Evolutionary conservation across 2,329 filamentous ascomycete species (phyloP).

Genomic region (Exophiala spinifera): DNA sequence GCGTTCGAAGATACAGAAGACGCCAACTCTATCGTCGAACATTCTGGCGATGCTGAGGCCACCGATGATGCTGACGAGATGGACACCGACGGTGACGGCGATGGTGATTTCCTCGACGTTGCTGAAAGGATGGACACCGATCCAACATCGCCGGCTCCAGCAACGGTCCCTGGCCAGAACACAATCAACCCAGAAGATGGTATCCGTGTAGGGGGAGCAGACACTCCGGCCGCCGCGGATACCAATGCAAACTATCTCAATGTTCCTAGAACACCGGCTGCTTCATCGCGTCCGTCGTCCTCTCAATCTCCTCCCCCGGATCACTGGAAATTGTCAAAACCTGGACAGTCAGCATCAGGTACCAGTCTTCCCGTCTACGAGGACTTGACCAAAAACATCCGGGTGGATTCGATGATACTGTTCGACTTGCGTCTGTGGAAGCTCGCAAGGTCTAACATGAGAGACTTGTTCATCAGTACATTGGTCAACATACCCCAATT

Average conservation of each 20-base stretch:
- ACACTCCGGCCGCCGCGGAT: constrained; percentile 14
- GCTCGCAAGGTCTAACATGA: constrained; percentile 82
- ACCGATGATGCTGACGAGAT: constrained; percentile 44
- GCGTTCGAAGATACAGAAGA: constrained; percentile 21
- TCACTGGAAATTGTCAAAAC: constrained; percentile 22
- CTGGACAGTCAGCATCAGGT: constrained; percentile 56
- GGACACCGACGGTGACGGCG: constrained; percentile 41
- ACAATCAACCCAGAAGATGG: constrained; percentile 10
- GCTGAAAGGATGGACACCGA: constrained; percentile 76
- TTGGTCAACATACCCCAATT: constrained; percentile 94
- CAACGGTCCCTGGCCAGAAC: constrained; percentile 42
- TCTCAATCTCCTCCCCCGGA: constrained; percentile 31
- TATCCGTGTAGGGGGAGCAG: constrained; percentile 13
- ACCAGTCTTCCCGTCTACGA: constrained; percentile 70
- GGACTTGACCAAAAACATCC: constrained; percentile 82
- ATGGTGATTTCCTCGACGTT: constrained; percentile 68
- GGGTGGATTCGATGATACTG: constrained; percentile 88
- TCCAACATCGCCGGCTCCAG: constrained; percentile 65
- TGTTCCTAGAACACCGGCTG: constrained; percentile 77
- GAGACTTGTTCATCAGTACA: constrained; percentile 92
- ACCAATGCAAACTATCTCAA: constrained; percentile 53
- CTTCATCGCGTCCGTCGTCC: constrained; percentile 40
- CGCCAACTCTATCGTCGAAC: constrained; percentile 13
- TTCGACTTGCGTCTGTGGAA: constrained; percentile 98
- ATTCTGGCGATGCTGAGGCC: constrained; percentile 30